Conservation (phyloP, 169 alveolate genomes). For the Besnoitia besnoiti region DNA sequence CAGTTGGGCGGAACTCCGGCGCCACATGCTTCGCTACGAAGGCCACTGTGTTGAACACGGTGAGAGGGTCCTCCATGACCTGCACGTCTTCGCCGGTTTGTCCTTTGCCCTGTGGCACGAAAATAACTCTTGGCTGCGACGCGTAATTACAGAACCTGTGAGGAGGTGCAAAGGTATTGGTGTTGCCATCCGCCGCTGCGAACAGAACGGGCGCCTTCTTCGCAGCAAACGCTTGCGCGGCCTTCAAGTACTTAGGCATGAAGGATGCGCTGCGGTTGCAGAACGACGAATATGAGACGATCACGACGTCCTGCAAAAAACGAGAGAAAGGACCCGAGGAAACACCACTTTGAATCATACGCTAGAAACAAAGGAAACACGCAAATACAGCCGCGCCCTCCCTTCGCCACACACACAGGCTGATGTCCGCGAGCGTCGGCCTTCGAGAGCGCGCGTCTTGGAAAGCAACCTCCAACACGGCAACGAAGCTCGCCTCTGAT, state of each 20-base stretch:
- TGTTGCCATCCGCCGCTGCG: constrained; percentile 52
- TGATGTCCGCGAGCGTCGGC: too few species aligned
- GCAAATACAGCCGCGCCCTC: too few species aligned
- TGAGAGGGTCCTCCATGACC: constrained; percentile 31
- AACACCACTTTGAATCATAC: too few species aligned
- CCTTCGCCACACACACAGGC: too few species aligned
- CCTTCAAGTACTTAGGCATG: constrained; percentile 38
- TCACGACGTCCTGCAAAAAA: constrained; percentile 54
- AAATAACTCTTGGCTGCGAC: constrained; percentile 38
- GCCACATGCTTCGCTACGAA: constrained; percentile 48
- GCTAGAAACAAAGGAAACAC: too few species aligned
- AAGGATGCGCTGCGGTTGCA: constrained; percentile 55
- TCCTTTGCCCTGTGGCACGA: background rate
- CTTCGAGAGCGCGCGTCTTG: too few species aligned
- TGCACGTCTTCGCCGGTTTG: too few species aligned
- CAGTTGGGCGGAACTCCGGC: constrained; percentile 42
- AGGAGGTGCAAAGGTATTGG: constrained; percentile 19
- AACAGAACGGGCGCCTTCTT: constrained; percentile 52
- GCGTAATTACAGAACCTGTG: constrained; percentile 8
- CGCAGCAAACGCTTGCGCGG: constrained; percentile 57
- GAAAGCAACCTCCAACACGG: too few species aligned
- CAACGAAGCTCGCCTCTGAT: too few species aligned
- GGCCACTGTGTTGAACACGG: constrained; percentile 23
- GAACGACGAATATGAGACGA: constrained; percentile 54
- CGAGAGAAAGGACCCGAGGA: background rate